Base-by-base conservation (phyloP, 768 basidiomycete species). In the Fistulinella prunicolor region DNA sequence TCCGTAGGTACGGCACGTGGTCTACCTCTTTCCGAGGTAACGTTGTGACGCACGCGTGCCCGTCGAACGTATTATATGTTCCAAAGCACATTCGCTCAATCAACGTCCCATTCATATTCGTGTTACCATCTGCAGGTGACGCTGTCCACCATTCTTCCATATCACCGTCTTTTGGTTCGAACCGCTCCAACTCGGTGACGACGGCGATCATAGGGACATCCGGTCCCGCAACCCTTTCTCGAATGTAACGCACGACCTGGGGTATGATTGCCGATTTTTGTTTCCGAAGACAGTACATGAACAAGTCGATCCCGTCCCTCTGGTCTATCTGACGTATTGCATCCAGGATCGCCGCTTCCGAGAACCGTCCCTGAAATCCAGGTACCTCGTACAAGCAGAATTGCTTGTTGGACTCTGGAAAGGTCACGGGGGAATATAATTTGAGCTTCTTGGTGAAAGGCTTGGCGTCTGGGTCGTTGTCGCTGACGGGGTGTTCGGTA, bases 41-140 rank as follows among this genome's bases (percentile, higher is more conserved):
- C 5, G 71, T 69, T 6, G 72, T 74, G 39, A 75, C 56, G 42
- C 75, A 76, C 4, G 66, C 73, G 16, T 71, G 64, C 8, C 60
- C 72, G 7, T 62, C 42, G 2, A 73, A 72, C 9, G 9, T 21
- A 34, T 29, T 55, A 69, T 67, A 2, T 40, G 40, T 29, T 52
- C 13, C 50, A 28, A 52, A 50, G 23, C 57, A 53, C 42, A 36
- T 46, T 2, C 14, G 34, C 28, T 62, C 61, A 13, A 75, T 68
- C 3, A 6, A 30, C n/a, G 36, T 32, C 42, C 68, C 59, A 35
- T 76, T 76, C 17, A 51, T 53, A 16, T 8, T 9, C 1, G 50
- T 32, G 13, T 12, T 14, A 10, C 4, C 51, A 12, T 21, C 38
- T 4, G 14, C 57, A 6, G 46, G 34, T 3, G 35, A 21, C 4